Evolutionary conservation across 73 alveolate genomes (phyloP).

Genomic region (Paramecium caudatum): DNA sequence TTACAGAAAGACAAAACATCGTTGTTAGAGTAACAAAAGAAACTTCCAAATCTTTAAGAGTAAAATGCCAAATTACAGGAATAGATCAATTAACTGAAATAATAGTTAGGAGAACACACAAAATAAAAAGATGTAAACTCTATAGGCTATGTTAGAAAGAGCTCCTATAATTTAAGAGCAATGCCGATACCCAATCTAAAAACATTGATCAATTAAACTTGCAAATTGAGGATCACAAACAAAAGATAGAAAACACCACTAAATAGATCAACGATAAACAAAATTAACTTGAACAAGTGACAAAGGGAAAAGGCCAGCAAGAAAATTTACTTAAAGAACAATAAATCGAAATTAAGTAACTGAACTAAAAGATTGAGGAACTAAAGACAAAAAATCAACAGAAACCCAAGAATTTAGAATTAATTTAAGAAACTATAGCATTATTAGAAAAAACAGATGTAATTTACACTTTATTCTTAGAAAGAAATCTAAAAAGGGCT

Average conservation of each 20-base stretch:
- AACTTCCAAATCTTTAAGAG: not conserved
- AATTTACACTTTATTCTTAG: not conserved
- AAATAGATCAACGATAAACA: slow-evolving; percentile 5
- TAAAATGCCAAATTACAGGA: not conserved
- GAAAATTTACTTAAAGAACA: not conserved
- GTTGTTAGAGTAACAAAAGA: not conserved
- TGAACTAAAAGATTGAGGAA: slow-evolving; percentile 15
- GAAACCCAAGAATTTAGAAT: not conserved
- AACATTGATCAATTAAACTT: slow-evolving; percentile 2
- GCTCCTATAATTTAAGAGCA: not conserved
- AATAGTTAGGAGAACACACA: not conserved
- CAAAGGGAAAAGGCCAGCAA: not conserved
- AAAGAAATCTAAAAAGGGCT: slow-evolving; percentile 70
- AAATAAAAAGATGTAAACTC: slow-evolving; percentile 28
- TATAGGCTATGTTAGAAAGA: not conserved
- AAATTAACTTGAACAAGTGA: not conserved
- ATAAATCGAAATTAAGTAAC: slow-evolving; percentile 6
- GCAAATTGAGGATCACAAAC: slow-evolving; percentile 19
- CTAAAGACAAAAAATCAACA: not conserved
- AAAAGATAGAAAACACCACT: not conserved
- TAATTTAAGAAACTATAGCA: not conserved
- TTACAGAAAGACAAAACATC: slow-evolving; percentile 4
- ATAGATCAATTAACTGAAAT: not conserved
- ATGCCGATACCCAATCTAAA: not conserved
- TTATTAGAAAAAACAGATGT: slow-evolving; percentile 51